These are phyloP conservation scores for Pythium folliculosum DNA, from an alignment of 352 stramenopile genomes.

Conservation along the genomic window DNA sequence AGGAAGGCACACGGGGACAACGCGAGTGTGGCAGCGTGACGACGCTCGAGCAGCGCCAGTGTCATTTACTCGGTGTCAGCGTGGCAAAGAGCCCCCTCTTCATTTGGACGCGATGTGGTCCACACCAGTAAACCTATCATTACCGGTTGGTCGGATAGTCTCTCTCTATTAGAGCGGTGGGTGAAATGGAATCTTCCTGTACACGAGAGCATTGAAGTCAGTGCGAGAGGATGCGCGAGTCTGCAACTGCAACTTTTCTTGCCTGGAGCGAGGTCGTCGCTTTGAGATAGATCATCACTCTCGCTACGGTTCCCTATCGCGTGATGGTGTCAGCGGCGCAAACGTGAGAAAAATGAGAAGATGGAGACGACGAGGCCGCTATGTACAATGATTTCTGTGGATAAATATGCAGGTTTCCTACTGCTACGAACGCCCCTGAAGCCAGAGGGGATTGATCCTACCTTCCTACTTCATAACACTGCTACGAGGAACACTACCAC, in stretches of 20 bases:
- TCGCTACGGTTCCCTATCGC: no score
- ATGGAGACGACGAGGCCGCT: neutral
- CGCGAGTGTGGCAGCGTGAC: no score
- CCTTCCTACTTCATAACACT: neutral
- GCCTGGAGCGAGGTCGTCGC: constrained; percentile 7
- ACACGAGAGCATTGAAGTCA: constrained; percentile 31
- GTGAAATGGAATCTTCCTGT: constrained; percentile 6
- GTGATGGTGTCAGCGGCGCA: no score
- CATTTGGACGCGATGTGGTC: neutral
- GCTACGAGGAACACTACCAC: neutral
- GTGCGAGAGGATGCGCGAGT: neutral
- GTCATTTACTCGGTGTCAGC: no score
- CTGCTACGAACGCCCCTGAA: constrained; percentile 6
- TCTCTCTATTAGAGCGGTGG: constrained; percentile 4
- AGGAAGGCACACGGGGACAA: no score
- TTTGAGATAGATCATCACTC: constrained; percentile 21
- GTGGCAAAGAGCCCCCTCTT: no score
- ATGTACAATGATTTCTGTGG: constrained; percentile 16
- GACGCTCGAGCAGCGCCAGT: no score
- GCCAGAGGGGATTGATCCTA: neutral
- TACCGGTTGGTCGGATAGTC: neutral
- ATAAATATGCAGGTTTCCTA: constrained; percentile 34
- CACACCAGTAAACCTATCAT: neutral
- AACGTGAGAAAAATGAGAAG: constrained; percentile 2
- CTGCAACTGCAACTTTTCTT: constrained; percentile 28